Evolutionary conservation across 441 rosid genomes (phyloP).

Genomic region (Flueggea neowawraea): DNA sequence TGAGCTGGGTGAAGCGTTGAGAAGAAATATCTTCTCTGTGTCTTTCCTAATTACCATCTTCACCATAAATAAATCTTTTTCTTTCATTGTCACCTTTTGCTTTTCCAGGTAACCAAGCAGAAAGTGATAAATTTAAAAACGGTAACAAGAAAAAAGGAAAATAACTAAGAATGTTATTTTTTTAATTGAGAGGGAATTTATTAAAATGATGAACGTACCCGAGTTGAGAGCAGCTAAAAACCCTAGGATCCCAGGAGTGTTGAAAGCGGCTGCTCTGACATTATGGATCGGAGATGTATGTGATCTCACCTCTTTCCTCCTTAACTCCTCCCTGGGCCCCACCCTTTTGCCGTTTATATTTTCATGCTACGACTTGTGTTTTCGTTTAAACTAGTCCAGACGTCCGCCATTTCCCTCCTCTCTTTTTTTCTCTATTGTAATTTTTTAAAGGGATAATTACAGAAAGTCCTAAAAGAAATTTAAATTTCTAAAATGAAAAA

Average conservation of each 20-base stretch:
- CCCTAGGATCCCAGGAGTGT: constrained; percentile 24
- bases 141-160: neutral
- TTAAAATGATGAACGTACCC: constrained; percentile 3
- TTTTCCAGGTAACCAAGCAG: constrained; percentile 16
- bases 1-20: neutral
- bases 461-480: too few species aligned
- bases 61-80: neutral
- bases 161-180: neutral
- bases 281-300: constrained; percentile 25
- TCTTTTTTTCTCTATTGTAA: too few species aligned
- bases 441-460: too few species aligned
- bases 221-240: constrained; percentile 10
- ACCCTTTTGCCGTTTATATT: too few species aligned
- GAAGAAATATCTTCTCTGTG: neutral
- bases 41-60: neutral
- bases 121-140: neutral
- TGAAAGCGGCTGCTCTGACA: constrained; percentile 9
- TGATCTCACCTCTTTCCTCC: constrained; percentile 11
- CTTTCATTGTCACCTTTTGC: neutral
- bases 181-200: neutral
- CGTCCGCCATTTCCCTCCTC: too few species aligned
- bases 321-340: too few species aligned
- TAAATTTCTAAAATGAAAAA: too few species aligned
- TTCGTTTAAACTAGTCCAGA: too few species aligned
- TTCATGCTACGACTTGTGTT: too few species aligned